These are phyloP conservation scores for Dryadomyces quercus-mongolicae DNA, from an alignment of 2,329 filamentous ascomycete genomes.

Conservation along the genomic window DNA sequence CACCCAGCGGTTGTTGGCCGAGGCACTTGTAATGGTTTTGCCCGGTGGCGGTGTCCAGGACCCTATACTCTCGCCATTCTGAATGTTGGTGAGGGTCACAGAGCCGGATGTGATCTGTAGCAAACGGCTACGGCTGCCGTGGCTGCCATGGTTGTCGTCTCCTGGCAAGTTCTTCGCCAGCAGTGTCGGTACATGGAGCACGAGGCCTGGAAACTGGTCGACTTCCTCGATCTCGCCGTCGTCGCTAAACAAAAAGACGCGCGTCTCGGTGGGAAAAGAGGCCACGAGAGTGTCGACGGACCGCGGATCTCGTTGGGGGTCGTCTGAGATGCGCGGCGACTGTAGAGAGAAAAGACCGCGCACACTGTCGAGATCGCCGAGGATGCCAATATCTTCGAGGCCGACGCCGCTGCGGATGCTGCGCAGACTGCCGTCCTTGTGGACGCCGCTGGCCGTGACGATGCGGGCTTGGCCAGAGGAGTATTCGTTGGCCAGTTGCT, in stretches of 20 bases:
- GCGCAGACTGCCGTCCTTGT: constrained; percentile 74
- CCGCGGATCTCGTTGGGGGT: not conserved
- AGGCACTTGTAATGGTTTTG: constrained; percentile 62
- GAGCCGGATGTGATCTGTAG: constrained; percentile 63
- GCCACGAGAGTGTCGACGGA: constrained; percentile 61
- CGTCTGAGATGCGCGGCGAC: constrained; percentile 23
- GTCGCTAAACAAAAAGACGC: constrained; percentile 64
- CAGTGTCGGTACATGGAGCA: constrained; percentile 59
- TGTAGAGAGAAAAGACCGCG: constrained; percentile 60
- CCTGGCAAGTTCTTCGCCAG: constrained; percentile 53
- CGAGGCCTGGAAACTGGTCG: constrained; percentile 59
- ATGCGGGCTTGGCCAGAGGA: constrained; percentile 90
- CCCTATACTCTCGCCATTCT: constrained; percentile 39
- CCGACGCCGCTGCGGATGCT: constrained; percentile 91
- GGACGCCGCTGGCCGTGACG: constrained; percentile 84
- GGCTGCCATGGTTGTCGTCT: constrained; percentile 12
- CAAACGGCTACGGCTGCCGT: constrained; percentile 29
- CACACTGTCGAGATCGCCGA: constrained; percentile 67
- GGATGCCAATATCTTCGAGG: constrained; percentile 71
- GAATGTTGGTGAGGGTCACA: constrained; percentile 50
- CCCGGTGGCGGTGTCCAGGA: constrained; percentile 42
- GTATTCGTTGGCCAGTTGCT: constrained; percentile 69
- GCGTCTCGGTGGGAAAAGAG: constrained; percentile 72
- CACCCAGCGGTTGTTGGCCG: constrained; percentile 57
- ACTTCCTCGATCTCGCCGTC: constrained; percentile 79